Evolutionary conservation across 2,329 filamentous ascomycete species (phyloP), one percentile per base, ranked within the genome.

Genomic region (Pseudopyricularia cyperi): DNA sequence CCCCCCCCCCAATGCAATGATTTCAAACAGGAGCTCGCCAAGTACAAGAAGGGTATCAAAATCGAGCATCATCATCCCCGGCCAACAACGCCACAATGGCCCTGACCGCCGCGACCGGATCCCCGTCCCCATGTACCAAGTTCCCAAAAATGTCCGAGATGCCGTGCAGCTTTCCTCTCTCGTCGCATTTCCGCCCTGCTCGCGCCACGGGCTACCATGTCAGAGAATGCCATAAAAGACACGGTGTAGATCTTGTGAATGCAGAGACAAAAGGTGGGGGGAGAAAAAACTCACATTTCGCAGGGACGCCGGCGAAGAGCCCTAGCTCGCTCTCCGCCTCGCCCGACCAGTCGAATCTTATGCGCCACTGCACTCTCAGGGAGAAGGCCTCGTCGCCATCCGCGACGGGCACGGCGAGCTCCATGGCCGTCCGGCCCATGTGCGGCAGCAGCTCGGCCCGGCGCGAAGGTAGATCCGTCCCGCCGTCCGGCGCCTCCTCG

Each of bases 331-430:
- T 85, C 59, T 76, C 74, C 4, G 80, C 83, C 60, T 87, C 84
- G 6, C 84, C 84, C 0, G 82, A 83, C 83, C 83, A 87, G 63
- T 87, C 83, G 59, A 87, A 85, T 2, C 66, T 65, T 44, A 85
- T 80, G 47, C 65, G 69, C 84, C 84, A 88, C 53, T 73, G 69
- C 1, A 87, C 66, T 26, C 78, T 72, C 4, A 82, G 52, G 11
- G 69, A 62, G 2, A 74, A 68, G 9, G 66, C 55, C n/a, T 52
- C 62, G 58, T 62, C 59, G 12, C 60, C 60, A 4, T 58, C 55
- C 8, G 58, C 53, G 19, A 30, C 50, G n/a, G 50, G 64, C 1
- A 80, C 55, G 33, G 76, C 71, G 14, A 73, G 68, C 26, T 80
- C 75, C 53, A 73, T 70, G 14, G 65, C 65, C n/a, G 71, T 74